Evolutionary conservation across 2,329 filamentous ascomycete species (phyloP).

Genomic region (Colletotrichum spaethianum): DNA sequence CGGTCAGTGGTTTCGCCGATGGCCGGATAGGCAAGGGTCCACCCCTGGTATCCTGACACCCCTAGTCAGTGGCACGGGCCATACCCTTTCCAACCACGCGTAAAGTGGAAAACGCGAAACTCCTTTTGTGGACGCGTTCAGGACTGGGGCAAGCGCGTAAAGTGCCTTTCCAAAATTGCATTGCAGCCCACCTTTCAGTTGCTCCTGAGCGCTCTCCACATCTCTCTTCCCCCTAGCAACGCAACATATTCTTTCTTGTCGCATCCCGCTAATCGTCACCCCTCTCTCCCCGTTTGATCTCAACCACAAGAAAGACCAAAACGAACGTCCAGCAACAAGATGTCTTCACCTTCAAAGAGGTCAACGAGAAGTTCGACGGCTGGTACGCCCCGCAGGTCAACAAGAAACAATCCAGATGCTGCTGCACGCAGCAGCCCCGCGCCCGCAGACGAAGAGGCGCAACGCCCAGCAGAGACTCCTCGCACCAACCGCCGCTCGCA

Average conservation of each 20-base stretch:
- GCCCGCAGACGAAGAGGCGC: constrained; percentile 37
- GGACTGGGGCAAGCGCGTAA: constrained; percentile 26
- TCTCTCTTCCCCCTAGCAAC: constrained; percentile 40
- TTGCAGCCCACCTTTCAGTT: constrained; percentile 37
- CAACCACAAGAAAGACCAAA: constrained; percentile 18
- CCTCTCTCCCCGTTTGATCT: constrained; percentile 29
- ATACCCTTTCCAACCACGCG: constrained; percentile 20
- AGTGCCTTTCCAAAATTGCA: constrained; percentile 37
- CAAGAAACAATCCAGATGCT: constrained; percentile 43
- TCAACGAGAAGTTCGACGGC: constrained; percentile 67
- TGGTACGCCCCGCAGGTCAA: constrained; percentile 54
- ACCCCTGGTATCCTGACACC: not conserved
- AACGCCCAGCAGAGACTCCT: constrained; percentile 56
- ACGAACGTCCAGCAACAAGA: constrained; percentile 43
- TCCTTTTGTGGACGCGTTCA: constrained; percentile 33
- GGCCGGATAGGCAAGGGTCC: constrained; percentile 28
- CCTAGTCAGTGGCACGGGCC: constrained; percentile 24
- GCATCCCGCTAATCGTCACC: constrained; percentile 42
- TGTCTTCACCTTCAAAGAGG: constrained; percentile 63
- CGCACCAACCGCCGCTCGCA: constrained; percentile 62
- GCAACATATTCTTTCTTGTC: constrained; percentile 43
- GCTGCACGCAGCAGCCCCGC: constrained; percentile 63
- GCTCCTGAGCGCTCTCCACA: constrained; percentile 38
- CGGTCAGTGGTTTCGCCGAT: constrained; percentile 41
- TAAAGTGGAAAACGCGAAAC: constrained; percentile 44